A percentile compares a stretch with the other conserved stretches of the same genome.
phyloP scores from a whole-genome alignment of 371 early-diverging fungal genomes.

The Cokeromyces recurvatus region DNA sequence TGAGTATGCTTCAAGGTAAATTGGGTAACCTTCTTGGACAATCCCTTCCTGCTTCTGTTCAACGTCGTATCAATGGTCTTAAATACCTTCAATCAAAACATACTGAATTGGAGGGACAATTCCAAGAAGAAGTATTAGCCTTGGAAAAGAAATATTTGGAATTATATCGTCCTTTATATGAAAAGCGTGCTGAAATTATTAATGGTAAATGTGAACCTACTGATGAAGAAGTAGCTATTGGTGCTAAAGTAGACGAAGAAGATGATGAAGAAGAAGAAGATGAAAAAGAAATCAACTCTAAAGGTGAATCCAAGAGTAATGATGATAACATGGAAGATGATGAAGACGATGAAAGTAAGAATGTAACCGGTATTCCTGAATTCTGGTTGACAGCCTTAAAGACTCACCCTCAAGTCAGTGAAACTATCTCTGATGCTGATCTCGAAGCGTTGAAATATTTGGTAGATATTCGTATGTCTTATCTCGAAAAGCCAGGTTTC shows the following conservation, averaged over 20 bases:
- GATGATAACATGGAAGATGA: constrained; percentile 30
- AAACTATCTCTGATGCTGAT: constrained; percentile 87
- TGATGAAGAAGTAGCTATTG: constrained; percentile 72
- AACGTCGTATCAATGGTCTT: constrained; percentile 80
- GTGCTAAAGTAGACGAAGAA: constrained; percentile 57
- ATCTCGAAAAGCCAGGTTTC: constrained; percentile 88
- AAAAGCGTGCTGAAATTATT: constrained; percentile 77
- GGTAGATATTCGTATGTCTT: constrained; percentile 78
- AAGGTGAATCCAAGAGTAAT: constrained; percentile 32
- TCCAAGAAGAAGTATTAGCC: constrained; percentile 86
- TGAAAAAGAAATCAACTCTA: constrained; percentile 10
- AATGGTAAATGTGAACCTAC: constrained; percentile 83
- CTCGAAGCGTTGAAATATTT: constrained; percentile 79
- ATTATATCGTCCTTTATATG: constrained; percentile 83
- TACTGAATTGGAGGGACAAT: constrained; percentile 73
- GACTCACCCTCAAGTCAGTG: constrained; percentile 75
- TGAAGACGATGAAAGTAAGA: constrained; percentile 41
- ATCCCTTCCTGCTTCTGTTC: constrained; percentile 60
- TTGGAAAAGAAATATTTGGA: constrained; percentile 93
- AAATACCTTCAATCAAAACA: constrained; percentile 83
- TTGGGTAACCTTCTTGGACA: constrained; percentile 68
- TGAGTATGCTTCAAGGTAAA: constrained; percentile 53
- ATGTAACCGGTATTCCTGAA: constrained; percentile 63
- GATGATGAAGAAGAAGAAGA: constrained; percentile 38
- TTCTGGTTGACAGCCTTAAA: constrained; percentile 95